A percentile compares a stretch with the other conserved stretches of the same genome.
Conservation (phyloP, 2,329 filamentous ascomycete genomes). For the Phyllosticta ampelicida region DNA sequence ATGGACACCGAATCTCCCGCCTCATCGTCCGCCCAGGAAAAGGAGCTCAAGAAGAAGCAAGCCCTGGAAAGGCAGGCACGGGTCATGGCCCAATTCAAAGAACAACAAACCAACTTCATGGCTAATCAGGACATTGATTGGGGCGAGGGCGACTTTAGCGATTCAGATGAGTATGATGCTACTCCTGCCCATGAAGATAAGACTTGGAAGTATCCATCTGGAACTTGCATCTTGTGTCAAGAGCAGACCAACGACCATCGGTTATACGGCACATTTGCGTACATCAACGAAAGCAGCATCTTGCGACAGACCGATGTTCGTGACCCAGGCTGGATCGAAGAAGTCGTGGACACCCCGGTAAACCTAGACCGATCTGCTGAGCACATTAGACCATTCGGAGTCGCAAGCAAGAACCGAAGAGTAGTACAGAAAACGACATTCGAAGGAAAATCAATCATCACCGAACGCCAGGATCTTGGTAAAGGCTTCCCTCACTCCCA, state of each 20-base stretch:
- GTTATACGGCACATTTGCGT: constrained; percentile 86
- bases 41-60: constrained; percentile 80
- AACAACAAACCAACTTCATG: constrained; percentile 92
- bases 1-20: constrained; percentile 78
- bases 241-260: constrained; percentile 86
- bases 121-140: constrained; percentile 82
- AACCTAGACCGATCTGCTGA: constrained; percentile 82
- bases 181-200: constrained; percentile 57
- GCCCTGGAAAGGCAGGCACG: constrained; percentile 80
- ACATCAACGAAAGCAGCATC: constrained; percentile 76
- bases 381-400: constrained; percentile 73
- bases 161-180: constrained; percentile 52
- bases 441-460: constrained; percentile 57
- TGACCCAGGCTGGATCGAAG: constrained; percentile 72
- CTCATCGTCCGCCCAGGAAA: constrained; percentile 48
- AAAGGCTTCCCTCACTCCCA: constrained; percentile 71
- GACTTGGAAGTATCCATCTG: constrained; percentile 80
- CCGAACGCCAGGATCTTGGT: constrained; percentile 72
- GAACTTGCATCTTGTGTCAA: constrained; percentile 92
- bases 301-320: constrained; percentile 76
- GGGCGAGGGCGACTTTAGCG: constrained; percentile 71
- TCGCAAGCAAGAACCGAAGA: constrained; percentile 76
- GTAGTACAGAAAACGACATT: constrained; percentile 65
- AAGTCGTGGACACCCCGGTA: constrained; percentile 65
- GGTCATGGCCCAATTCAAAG: constrained; percentile 96